Conservation (phyloP, 148 eudicot genomes). For the Rhododendron williamsianum region DNA sequence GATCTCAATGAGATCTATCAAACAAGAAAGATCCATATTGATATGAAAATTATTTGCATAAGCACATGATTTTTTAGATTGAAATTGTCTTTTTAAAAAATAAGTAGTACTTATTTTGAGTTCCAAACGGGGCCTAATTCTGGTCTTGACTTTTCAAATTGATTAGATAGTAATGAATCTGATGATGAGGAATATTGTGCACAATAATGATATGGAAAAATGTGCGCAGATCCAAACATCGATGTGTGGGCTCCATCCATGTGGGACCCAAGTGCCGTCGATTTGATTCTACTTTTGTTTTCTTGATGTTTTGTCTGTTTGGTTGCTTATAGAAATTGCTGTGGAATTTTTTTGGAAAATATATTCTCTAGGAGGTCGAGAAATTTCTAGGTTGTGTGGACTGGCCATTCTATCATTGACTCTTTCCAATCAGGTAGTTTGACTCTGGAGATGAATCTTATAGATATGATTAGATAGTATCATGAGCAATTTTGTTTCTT, state of each 20-base stretch:
- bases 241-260: background rate
- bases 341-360: background rate
- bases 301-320: background rate
- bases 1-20: no score
- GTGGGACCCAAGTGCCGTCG: background rate
- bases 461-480: background rate
- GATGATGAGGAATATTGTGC: background rate
- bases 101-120: no score
- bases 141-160: background rate
- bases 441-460: background rate
- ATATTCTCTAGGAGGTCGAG: background rate
- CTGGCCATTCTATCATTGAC: background rate
- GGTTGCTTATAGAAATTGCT: background rate
- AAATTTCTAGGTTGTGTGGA: background rate
- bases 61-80: no score
- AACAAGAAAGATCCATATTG: no score
- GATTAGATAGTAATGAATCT: background rate
- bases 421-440: background rate
- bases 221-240: background rate
- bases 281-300: background rate
- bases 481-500: background rate
- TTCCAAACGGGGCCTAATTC: background rate
- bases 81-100: no score
- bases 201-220: background rate
- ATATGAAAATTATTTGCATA: no score